Evolutionary conservation across 768 basidiomycete species (phyloP).

Genomic region (Tylopilus felleus): DNA sequence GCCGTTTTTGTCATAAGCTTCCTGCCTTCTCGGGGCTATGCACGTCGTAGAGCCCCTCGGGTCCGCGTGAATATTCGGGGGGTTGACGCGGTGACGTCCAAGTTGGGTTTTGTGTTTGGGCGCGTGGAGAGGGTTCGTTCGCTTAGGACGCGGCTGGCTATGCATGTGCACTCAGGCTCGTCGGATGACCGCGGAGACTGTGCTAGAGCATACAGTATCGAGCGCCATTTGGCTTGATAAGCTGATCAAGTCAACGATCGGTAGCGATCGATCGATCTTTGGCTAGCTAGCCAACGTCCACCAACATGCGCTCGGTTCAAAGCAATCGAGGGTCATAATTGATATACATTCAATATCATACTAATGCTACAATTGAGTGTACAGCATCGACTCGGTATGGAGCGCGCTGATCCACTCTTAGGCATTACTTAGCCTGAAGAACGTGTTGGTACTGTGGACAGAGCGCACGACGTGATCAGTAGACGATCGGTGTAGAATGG

Average conservation of each 20-base stretch:
- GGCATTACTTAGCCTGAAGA: neutral
- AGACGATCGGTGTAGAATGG: neutral
- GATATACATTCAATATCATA: constrained; percentile 4
- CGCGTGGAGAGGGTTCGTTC: neutral
- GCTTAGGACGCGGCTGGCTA: neutral
- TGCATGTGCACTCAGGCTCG: neutral
- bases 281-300: too few relatives aligned
- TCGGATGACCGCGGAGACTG: neutral
- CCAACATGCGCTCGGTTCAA: neutral
- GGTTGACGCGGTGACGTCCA: too few relatives aligned
- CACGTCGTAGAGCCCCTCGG: constrained; percentile 1
- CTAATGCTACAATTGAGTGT: constrained; percentile 12
- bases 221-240: too few relatives aligned
- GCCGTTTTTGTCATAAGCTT: neutral
- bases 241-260: too few relatives aligned
- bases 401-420: neutral
- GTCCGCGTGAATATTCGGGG: neutral
- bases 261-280: neutral
- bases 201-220: too few relatives aligned
- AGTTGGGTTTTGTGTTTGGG: too few relatives aligned
- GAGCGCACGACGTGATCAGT: neutral
- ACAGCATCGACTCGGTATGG: neutral
- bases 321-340: neutral
- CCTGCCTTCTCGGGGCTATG: neutral
- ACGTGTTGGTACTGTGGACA: neutral